A percentile compares a stretch with the other conserved stretches of the same genome.
These are phyloP conservation scores for Saksenaea oblongispora DNA, from an alignment of 371 early-diverging fungal genomes.

Conservation along the genomic window DNA sequence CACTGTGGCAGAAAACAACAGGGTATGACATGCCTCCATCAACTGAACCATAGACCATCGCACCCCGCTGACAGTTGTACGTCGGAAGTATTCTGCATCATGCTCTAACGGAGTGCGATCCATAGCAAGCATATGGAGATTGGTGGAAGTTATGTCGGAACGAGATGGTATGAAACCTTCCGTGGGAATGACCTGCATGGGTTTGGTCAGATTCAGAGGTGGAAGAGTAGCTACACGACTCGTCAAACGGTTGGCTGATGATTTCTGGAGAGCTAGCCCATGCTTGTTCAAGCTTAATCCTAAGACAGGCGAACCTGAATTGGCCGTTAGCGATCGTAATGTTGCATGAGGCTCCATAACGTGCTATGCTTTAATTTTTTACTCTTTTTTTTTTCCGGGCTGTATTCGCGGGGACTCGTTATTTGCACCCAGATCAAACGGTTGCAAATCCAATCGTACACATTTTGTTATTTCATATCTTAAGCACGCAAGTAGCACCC, in stretches of 20 bases:
- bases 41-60: conserved; percentile 6
- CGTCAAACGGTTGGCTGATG: conserved; percentile 13
- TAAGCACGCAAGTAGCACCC: too few species aligned
- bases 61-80: neutral
- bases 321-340: conserved; percentile 19
- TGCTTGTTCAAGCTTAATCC: conserved; percentile 21
- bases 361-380: too few species aligned
- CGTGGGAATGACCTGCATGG: neutral
- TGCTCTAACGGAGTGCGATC: neutral
- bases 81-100: conserved; percentile 3
- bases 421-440: too few species aligned
- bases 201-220: conserved; percentile 18
- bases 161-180: neutral
- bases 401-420: too few species aligned
- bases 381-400: too few species aligned
- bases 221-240: conserved; percentile 19
- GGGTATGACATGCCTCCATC: conserved; percentile 32
- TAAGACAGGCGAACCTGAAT: conserved; percentile 12
- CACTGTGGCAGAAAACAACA: conserved; percentile 31
- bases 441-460: too few species aligned
- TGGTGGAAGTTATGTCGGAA: neutral
- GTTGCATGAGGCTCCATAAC: conserved; percentile 12
- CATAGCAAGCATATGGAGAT: neutral
- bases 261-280: conserved; percentile 17
- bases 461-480: too few species aligned